phyloP scores from a whole-genome alignment of 2,329 filamentous ascomycete species.

The Fusarium setosum region DNA sequence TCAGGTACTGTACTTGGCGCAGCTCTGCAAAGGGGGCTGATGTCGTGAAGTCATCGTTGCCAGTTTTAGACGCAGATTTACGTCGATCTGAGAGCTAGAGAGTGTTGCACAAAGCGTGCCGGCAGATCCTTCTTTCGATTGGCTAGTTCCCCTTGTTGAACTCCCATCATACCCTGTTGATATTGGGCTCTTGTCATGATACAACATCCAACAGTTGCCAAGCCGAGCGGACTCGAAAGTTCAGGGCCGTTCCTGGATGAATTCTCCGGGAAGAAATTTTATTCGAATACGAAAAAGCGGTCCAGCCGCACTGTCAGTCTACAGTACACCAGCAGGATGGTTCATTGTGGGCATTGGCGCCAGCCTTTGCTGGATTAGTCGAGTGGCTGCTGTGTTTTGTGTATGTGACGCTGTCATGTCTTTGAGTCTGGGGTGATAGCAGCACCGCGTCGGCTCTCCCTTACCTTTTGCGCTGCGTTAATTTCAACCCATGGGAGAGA shows the following conservation, averaged over 20 bases:
- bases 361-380: conserved; percentile 25
- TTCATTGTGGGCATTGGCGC: conserved; percentile 36
- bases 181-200: neutral
- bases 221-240: conserved; percentile 17
- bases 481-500: neutral
- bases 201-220: conserved; percentile 7
- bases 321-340: conserved; percentile 36
- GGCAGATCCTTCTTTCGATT: neutral
- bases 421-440: neutral
- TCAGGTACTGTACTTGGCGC: conserved; percentile 21
- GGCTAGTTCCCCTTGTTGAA: neutral
- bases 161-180: neutral
- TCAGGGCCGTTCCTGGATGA: conserved; percentile 29
- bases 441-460: neutral
- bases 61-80: conserved; percentile 8
- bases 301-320: conserved; percentile 8
- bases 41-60: conserved; percentile 3
- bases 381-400: conserved; percentile 20
- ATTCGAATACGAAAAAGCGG: conserved; percentile 31
- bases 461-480: neutral
- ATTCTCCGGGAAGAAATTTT: conserved; percentile 36
- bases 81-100: neutral
- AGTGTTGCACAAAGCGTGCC: conserved; percentile 7
- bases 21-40: conserved; percentile 5
- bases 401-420: conserved; percentile 20